Evolutionary conservation across 2,329 filamentous ascomycete genomes (phyloP).

Genomic region (Botrytis aclada): DNA sequence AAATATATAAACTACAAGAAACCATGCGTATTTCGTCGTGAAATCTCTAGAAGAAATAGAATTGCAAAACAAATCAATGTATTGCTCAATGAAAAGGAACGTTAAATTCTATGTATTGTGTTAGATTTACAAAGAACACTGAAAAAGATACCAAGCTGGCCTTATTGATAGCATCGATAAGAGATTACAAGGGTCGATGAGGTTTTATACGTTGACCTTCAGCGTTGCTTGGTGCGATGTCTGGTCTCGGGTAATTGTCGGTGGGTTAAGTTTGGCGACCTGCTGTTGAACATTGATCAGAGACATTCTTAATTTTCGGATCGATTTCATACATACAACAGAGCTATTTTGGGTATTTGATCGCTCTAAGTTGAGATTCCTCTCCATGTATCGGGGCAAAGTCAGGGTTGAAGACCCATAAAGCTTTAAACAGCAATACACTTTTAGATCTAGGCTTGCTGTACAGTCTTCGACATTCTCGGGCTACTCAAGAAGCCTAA

Average conservation of each 20-base stretch:
- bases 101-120: neutral
- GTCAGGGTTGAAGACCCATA: neutral
- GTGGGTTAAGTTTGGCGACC: neutral
- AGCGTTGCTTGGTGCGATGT: neutral
- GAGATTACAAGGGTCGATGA: neutral
- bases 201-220: neutral
- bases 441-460: neutral
- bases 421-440: neutral
- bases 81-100: conserved; percentile 2
- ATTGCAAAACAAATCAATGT: conserved; percentile 11
- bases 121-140: neutral
- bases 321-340: neutral
- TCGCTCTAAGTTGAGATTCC: accelerated
- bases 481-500: neutral
- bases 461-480: neutral
- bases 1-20: neutral
- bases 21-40: conserved; percentile 5
- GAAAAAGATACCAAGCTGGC: conserved; percentile 23
- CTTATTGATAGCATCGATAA: conserved; percentile 19
- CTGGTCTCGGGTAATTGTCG: neutral
- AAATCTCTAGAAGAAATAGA: neutral
- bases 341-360: neutral
- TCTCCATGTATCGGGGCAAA: neutral
- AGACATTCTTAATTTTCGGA: neutral
- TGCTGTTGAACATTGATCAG: neutral